phyloP scores from a whole-genome alignment of 2,329 filamentous ascomycete species.

The Allantophomopsis cytisporea region DNA sequence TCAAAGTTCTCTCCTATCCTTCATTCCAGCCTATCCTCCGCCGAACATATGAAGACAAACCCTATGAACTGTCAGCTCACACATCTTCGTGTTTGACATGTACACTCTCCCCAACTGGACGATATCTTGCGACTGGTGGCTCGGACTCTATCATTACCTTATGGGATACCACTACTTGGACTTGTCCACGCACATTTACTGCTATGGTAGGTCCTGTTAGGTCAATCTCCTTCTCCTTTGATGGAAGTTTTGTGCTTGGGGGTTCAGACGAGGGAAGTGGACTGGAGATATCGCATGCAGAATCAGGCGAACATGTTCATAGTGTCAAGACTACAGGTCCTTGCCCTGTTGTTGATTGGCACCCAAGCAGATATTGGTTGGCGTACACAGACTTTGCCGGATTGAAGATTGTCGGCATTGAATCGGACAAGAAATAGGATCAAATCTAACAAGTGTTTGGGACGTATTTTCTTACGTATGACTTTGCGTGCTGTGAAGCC shows the following conservation, averaged over 20 bases:
- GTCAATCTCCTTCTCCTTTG: constrained; percentile 63
- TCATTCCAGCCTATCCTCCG: constrained; percentile 40
- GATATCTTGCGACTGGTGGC: constrained; percentile 61
- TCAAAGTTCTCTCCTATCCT: constrained; percentile 58
- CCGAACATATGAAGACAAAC: constrained; percentile 28
- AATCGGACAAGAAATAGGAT: constrained; percentile 15
- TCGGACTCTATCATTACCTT: constrained; percentile 63
- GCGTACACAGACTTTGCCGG: constrained; percentile 55
- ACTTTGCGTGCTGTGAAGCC: no score
- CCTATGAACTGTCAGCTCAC: constrained; percentile 54
- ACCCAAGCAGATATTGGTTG: constrained; percentile 59
- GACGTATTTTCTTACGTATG: no score
- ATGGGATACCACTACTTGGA: constrained; percentile 69
- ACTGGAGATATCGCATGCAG: constrained; percentile 57
- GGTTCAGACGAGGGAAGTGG: constrained; percentile 61
- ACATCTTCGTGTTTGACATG: constrained; percentile 58
- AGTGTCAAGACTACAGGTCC: constrained; percentile 55
- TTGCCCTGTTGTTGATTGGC: constrained; percentile 60
- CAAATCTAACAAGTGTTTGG: background rate
- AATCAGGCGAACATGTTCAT: constrained; percentile 61
- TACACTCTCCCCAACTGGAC: constrained; percentile 56
- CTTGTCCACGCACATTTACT: constrained; percentile 58
- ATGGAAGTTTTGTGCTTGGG: constrained; percentile 61
- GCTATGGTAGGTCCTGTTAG: constrained; percentile 56
- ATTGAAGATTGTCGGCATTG: constrained; percentile 45